A percentile compares a stretch with the other conserved stretches of the same genome.
Evolutionary conservation across 2,329 filamentous ascomycete species (phyloP).

Genomic region (Fusarium sp.): DNA sequence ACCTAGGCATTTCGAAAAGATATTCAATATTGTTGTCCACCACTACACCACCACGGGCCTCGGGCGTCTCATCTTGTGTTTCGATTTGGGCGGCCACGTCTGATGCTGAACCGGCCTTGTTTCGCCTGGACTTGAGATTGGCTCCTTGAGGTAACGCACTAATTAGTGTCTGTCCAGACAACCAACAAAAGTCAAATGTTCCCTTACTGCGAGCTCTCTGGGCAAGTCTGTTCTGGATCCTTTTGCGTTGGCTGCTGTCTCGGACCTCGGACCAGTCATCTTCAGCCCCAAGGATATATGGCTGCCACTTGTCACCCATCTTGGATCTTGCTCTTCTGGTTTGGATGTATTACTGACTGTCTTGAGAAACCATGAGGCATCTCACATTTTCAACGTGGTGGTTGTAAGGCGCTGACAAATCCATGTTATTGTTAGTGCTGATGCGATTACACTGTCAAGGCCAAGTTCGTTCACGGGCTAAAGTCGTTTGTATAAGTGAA

Average conservation of each 20-base stretch:
- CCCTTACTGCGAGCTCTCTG: slow-evolving; percentile 28
- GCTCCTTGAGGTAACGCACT: background rate
- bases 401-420: background rate
- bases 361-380: no score
- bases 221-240: slow-evolving; percentile 35
- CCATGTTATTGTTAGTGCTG: background rate
- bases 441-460: background rate
- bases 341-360: no score
- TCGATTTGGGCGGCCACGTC: background rate
- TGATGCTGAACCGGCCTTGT: background rate
- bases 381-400: background rate
- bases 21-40: background rate
- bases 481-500: background rate
- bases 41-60: background rate
- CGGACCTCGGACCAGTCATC: slow-evolving; percentile 30
- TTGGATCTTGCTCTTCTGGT: no score
- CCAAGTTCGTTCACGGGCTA: background rate
- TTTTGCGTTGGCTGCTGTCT: slow-evolving; percentile 25
- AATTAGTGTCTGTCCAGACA: background rate
- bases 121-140: background rate
- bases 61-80: background rate
- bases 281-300: slow-evolving; percentile 2
- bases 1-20: background rate
- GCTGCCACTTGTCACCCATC: slow-evolving; percentile 2
- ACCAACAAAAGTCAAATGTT: background rate